A percentile compares a stretch with the other conserved stretches of the same genome.
Evolutionary conservation across 2,329 filamentous ascomycete species (phyloP).

Genomic region (Alternaria gaisen): DNA sequence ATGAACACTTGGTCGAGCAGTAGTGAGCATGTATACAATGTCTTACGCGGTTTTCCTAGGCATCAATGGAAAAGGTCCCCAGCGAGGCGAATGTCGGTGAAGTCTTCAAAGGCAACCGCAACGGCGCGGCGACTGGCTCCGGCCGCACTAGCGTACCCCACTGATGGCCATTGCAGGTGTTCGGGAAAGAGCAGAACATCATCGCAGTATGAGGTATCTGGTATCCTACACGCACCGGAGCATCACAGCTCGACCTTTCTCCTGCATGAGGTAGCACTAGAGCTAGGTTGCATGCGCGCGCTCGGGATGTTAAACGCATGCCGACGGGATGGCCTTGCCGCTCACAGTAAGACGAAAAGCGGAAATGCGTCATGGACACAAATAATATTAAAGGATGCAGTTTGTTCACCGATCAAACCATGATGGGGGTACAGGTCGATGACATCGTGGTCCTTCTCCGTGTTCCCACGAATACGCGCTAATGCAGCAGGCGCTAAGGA

Average conservation of each 20-base stretch:
- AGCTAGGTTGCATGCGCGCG: background rate
- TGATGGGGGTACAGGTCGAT: background rate
- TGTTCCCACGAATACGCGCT: background rate
- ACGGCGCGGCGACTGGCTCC: constrained; percentile 1
- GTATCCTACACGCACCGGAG: background rate
- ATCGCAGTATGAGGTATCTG: background rate
- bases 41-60: constrained; percentile 8
- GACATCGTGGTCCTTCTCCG: background rate
- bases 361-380: background rate
- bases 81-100: constrained; percentile 15
- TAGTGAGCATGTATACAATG: constrained; percentile 26
- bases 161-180: background rate
- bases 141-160: constrained; percentile 13
- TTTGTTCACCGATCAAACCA: background rate
- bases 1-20: constrained; percentile 18
- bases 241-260: background rate
- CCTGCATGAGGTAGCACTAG: background rate
- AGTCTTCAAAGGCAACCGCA: background rate
- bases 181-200: background rate
- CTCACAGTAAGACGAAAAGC: background rate
- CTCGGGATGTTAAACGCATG: background rate
- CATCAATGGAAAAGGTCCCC: constrained; percentile 12
- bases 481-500: background rate
- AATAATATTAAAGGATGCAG: background rate
- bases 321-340: background rate